A percentile compares a stretch with the other conserved stretches of the same genome.
These are phyloP conservation scores for Sorghum bicolor DNA, from an alignment of 176 grass and related monocot genomes.

Conservation along the genomic window DNA sequence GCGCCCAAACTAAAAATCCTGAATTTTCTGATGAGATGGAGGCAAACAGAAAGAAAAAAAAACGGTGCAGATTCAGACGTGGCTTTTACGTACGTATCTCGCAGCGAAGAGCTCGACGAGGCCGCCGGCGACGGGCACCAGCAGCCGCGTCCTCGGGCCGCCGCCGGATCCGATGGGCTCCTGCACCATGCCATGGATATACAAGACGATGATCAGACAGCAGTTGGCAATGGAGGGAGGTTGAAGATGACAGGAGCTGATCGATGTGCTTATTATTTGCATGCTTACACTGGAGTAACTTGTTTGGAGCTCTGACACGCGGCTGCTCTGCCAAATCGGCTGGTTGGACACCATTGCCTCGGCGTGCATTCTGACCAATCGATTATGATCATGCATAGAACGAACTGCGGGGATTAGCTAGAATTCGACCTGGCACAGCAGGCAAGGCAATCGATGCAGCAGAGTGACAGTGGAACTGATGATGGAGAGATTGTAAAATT, in stretches of 20 bases:
- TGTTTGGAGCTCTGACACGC: slow-evolving; percentile 22
- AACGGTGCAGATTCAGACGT: neutral
- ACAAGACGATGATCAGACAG: neutral
- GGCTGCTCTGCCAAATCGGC: slow-evolving; percentile 62
- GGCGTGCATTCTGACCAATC: slow-evolving; percentile 50
- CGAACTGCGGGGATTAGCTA: neutral
- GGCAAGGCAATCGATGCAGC: neutral
- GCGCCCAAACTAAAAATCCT: neutral
- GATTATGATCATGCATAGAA: no score
- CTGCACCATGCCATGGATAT: slow-evolving; percentile 17
- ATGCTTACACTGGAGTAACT: slow-evolving; percentile 3
- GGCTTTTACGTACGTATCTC: slow-evolving; percentile 46
- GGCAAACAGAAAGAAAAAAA: neutral
- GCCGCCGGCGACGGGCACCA: slow-evolving; percentile 73
- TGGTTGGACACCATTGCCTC: slow-evolving; percentile 72
- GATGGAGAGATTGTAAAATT: neutral
- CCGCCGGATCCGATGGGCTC: neutral
- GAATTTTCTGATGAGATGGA: neutral
- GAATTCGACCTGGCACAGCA: neutral
- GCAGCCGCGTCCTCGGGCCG: slow-evolving; percentile 46
- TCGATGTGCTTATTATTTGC: neutral
- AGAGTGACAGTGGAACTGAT: neutral
- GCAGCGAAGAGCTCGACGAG: slow-evolving; percentile 72
- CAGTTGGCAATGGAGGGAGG: neutral
- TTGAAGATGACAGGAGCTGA: neutral